Percentiles rank a stretch among this genome's conserved stretches.
These are phyloP conservation scores for Tieghemiomyces parasiticus DNA, from an alignment of 192 early-diverging fungal species.

Conservation along the genomic window DNA sequence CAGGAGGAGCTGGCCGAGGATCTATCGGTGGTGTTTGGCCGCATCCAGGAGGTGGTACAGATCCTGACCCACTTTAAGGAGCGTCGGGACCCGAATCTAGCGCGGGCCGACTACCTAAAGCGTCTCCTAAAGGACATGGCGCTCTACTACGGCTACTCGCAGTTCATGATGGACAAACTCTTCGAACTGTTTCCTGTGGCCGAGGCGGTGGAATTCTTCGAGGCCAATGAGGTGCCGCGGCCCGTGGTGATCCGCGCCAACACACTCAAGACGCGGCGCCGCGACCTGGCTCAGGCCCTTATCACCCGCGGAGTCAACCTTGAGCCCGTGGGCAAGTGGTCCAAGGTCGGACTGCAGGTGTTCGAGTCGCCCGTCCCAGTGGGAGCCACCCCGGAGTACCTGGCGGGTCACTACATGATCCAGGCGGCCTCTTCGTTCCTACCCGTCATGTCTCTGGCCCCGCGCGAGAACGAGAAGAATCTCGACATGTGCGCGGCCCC, in stretches of 20 bases:
- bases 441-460: constrained; percentile 89
- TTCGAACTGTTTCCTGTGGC: constrained; percentile 81
- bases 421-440: constrained; percentile 96
- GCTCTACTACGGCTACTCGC: constrained; percentile 89
- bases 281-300: constrained; percentile 88
- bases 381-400: constrained; percentile 96
- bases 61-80: constrained; percentile 83
- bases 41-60: constrained; percentile 82
- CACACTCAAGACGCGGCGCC: constrained; percentile 82
- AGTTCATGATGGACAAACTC: constrained; percentile 80
- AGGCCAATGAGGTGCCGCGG: constrained; percentile 93
- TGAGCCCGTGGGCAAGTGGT: constrained; percentile 98
- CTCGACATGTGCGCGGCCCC: constrained; percentile 98
- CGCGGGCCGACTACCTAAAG: constrained; percentile 72
- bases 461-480: constrained; percentile 85
- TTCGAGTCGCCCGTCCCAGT: constrained; percentile 93
- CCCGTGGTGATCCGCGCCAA: constrained; percentile 96
- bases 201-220: constrained; percentile 95
- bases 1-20: constrained; percentile 48
- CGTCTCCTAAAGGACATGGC: constrained; percentile 83
- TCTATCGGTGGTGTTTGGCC: constrained; percentile 56
- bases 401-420: constrained; percentile 98
- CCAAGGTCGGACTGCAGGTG: constrained; percentile 90
- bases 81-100: constrained; percentile 51
- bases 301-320: constrained; percentile 94